Evolutionary conservation across 176 grass and related monocot species (phyloP).

Genomic region (Avena sativa): DNA sequence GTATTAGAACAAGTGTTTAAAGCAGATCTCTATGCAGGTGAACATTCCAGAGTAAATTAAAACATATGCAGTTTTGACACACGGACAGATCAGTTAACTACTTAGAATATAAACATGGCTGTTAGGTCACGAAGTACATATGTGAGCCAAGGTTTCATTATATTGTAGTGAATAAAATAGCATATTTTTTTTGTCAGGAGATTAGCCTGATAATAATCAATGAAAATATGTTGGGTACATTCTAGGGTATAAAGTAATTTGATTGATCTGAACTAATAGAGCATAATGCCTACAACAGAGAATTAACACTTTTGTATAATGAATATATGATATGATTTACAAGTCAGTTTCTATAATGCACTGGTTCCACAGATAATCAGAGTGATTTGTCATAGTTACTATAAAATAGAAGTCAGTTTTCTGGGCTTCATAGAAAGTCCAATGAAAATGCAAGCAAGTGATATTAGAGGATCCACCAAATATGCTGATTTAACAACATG

Average conservation of each 20-base stretch:
- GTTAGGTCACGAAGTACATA: not conserved
- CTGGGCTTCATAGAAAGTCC: not conserved
- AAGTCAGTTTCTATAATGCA: constrained; percentile 19
- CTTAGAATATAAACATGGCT: not conserved
- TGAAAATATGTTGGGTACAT: not conserved
- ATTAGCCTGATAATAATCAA: not conserved
- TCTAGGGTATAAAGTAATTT: not conserved
- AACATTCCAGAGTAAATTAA: constrained; percentile 23
- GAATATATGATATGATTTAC: constrained; percentile 16
- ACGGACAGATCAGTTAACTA: constrained; percentile 19
- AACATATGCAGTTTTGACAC: constrained; percentile 8
- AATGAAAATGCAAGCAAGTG: constrained; percentile 23
- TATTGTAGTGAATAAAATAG: not conserved
- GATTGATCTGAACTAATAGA: constrained; percentile 27
- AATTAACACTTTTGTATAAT: not conserved
- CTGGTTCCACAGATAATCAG: constrained; percentile 1
- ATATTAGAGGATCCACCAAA: constrained; percentile 21
- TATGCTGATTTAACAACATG: not conserved
- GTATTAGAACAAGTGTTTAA: constrained; percentile 40
- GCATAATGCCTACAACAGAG: constrained; percentile 15
- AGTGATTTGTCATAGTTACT: not conserved
- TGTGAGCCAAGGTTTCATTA: constrained; percentile 5
- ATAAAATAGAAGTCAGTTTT: not conserved
- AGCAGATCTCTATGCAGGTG: constrained; percentile 39
- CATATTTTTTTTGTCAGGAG: not conserved